Evolutionary conservation across 2,329 filamentous ascomycete genomes (phyloP).

Genomic region (Ramularia endophylla): DNA sequence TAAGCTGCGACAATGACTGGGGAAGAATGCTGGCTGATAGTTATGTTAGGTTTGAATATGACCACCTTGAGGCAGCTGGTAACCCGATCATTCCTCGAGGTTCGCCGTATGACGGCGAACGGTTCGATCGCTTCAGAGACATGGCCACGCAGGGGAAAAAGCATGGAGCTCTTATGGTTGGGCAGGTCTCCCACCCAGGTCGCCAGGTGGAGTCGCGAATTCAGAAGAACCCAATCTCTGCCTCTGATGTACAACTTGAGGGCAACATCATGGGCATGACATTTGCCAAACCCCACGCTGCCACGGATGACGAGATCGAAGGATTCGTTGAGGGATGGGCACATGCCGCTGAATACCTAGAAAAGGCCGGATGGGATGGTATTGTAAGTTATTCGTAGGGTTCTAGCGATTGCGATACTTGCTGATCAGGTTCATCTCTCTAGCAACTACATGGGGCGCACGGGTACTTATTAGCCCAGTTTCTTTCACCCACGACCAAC

Average conservation of each 20-base stretch:
- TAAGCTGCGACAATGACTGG: not conserved
- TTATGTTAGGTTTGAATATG: constrained; percentile 46
- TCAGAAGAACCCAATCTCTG: constrained; percentile 46
- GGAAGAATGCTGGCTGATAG: constrained; percentile 8
- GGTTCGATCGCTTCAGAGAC: constrained; percentile 55
- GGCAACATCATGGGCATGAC: constrained; percentile 41
- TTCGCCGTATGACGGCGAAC: constrained; percentile 47
- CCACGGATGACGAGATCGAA: constrained; percentile 50
- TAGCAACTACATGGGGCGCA: constrained; percentile 40
- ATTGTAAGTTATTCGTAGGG: constrained; percentile 15
- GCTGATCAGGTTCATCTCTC: no score
- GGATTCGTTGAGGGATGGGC: constrained; percentile 56
- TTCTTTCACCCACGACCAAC: constrained; percentile 39
- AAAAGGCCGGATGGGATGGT: constrained; percentile 56
- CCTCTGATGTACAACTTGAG: constrained; percentile 45
- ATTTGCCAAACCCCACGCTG: constrained; percentile 50
- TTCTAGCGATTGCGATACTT: no score
- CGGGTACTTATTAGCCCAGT: constrained; percentile 41
- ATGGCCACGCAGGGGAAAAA: constrained; percentile 51
- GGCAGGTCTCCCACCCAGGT: constrained; percentile 59
- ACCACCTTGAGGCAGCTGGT: constrained; percentile 51
- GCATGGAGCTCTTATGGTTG: constrained; percentile 53
- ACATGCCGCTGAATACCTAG: constrained; percentile 55
- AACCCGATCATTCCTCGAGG: constrained; percentile 54
- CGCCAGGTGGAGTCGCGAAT: constrained; percentile 47